These are phyloP conservation scores for Tephrocybe sp. DNA, from an alignment of 768 basidiomycete species.

Conservation along the genomic window DNA sequence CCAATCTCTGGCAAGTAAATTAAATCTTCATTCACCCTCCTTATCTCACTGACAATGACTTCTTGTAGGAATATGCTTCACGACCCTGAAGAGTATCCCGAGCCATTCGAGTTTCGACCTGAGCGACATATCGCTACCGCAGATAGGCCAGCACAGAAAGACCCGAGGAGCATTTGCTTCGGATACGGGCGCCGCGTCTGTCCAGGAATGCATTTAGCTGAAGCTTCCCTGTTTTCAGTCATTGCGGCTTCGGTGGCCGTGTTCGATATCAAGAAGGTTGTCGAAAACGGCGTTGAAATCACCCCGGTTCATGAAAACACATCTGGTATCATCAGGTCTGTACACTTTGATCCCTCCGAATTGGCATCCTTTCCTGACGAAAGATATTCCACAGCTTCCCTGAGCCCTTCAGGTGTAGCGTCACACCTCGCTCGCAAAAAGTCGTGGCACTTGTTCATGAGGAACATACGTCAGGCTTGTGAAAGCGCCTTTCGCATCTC, in stretches of 20 bases:
- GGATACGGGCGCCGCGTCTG: slow-evolving; percentile 48
- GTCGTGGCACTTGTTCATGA: slow-evolving; percentile 27
- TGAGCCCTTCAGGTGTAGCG: slow-evolving; percentile 31
- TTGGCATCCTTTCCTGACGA: background rate
- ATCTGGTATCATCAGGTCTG: slow-evolving; percentile 44
- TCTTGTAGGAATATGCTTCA: slow-evolving; percentile 49
- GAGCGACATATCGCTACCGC: slow-evolving; percentile 37
- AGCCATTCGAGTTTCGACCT: slow-evolving; percentile 49
- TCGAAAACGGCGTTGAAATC: slow-evolving; percentile 44
- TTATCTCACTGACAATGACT: background rate
- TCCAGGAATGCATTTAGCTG: slow-evolving; percentile 50
- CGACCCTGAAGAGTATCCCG: slow-evolving; percentile 46
- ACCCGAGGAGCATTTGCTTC: slow-evolving; percentile 42
- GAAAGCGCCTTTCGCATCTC: too few species aligned
- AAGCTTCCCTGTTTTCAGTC: slow-evolving; percentile 45
- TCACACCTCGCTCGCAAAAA: slow-evolving; percentile 31
- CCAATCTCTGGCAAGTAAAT: slow-evolving; percentile 49
- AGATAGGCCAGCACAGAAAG: slow-evolving; percentile 30
- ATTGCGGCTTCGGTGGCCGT: slow-evolving; percentile 43
- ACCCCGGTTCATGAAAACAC: slow-evolving; percentile 44
- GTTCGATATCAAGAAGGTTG: slow-evolving; percentile 43
- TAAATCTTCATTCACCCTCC: background rate
- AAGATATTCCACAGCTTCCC: slow-evolving; percentile 24
- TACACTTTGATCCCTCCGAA: background rate
- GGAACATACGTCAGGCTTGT: slow-evolving; percentile 5